phyloP scores from a whole-genome alignment of 345 rosid genomes.

The Salix arbutifolia region DNA sequence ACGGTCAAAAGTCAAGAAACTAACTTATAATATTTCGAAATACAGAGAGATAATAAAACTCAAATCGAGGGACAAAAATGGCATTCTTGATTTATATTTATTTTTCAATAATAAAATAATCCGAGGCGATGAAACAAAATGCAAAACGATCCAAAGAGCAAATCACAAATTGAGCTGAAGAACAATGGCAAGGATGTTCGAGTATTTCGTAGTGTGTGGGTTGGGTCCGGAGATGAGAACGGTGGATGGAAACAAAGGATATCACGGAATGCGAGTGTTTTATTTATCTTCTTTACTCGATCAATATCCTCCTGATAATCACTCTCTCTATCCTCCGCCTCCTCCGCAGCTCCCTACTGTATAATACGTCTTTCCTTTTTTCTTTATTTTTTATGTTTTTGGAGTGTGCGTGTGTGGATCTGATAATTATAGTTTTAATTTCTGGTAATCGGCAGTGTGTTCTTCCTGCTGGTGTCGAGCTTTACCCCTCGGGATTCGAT shows the following conservation, averaged over 20 bases:
- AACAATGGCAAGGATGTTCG: constrained; percentile 68
- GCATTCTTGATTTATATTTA: no score
- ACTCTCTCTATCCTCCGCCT: constrained; percentile 67
- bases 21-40: no score
- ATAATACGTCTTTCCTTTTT: not conserved
- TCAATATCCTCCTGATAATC: constrained; percentile 74
- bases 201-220: constrained; percentile 93
- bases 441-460: constrained; percentile 53
- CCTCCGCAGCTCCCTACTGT: constrained; percentile 98
- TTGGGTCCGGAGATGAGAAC: constrained; percentile 94
- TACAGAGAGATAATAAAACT: no score
- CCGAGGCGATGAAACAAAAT: no score
- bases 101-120: no score
- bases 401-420: not conserved
- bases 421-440: not conserved
- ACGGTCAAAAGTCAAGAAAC: no score
- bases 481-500: constrained; percentile 67
- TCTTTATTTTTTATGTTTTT: not conserved
- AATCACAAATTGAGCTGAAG: not conserved
- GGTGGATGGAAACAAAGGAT: constrained; percentile 76
- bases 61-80: no score
- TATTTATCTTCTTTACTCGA: constrained; percentile 81
- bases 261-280: constrained; percentile 51
- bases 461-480: constrained; percentile 85
- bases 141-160: not conserved